phyloP scores from a whole-genome alignment of 2,329 filamentous ascomycete genomes.

The Diaporthe sp. region DNA sequence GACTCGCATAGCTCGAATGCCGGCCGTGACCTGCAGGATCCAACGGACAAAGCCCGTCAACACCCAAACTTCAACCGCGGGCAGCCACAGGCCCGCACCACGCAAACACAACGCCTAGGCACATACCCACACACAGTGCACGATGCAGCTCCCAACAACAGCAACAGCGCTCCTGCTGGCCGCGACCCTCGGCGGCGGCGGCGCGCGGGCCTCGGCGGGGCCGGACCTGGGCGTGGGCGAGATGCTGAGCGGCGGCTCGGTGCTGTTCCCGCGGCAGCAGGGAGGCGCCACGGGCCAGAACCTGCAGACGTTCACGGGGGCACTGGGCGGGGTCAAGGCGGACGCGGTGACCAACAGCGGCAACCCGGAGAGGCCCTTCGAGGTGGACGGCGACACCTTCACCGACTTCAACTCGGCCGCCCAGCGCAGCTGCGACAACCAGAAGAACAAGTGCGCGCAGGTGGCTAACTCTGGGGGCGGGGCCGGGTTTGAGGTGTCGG shows the following conservation, averaged over 20 bases:
- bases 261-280: slow-evolving; percentile 45
- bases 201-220: slow-evolving; percentile 30
- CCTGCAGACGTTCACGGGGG: slow-evolving; percentile 54
- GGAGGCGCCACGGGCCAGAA: slow-evolving; percentile 43
- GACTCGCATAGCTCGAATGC: too few species aligned
- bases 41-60: neutral
- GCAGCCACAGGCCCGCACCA: neutral
- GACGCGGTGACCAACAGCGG: slow-evolving; percentile 52
- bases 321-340: slow-evolving; percentile 51
- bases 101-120: neutral
- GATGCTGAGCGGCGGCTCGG: slow-evolving; percentile 47
- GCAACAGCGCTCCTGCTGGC: slow-evolving; percentile 15
- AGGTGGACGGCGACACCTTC: slow-evolving; percentile 57
- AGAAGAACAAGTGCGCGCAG: slow-evolving; percentile 59
- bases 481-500: slow-evolving; percentile 48
- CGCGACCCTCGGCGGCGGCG: neutral
- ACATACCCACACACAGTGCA: neutral
- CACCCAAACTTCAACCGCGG: neutral
- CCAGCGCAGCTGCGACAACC: slow-evolving; percentile 58
- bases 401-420: slow-evolving; percentile 54
- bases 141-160: slow-evolving; percentile 9
- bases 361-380: slow-evolving; percentile 53
- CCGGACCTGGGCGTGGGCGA: slow-evolving; percentile 44
- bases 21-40: neutral
- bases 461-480: slow-evolving; percentile 49